phyloP scores from a whole-genome alignment of 192 early-diverging fungal species.

The Chytriomyces confervae region DNA sequence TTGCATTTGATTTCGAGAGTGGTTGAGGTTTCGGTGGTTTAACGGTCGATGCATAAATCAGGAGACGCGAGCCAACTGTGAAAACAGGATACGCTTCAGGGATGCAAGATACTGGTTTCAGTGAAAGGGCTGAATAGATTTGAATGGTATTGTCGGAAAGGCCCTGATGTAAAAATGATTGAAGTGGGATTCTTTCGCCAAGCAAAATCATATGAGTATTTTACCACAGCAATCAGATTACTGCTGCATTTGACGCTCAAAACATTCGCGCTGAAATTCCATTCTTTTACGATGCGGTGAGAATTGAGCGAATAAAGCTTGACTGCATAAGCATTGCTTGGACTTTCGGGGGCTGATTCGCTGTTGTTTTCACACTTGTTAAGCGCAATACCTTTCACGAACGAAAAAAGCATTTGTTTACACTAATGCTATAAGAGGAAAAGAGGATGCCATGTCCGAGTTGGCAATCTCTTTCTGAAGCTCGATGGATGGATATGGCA shows the following conservation, averaged over 20 bases:
- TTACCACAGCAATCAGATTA: constrained; percentile 70
- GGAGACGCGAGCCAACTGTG: constrained; percentile 66
- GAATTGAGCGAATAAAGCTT: constrained; percentile 66
- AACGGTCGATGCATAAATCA: constrained; percentile 73
- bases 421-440: constrained; percentile 20
- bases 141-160: constrained; percentile 40
- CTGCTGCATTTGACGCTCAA: constrained; percentile 61
- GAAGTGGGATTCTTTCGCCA: background rate
- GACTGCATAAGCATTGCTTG: constrained; percentile 23
- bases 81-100: constrained; percentile 66
- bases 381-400: background rate
- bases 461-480: constrained; percentile 4
- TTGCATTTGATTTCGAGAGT: constrained; percentile 20
- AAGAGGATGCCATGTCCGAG: background rate
- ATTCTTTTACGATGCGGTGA: constrained; percentile 55
- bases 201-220: constrained; percentile 3
- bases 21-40: constrained; percentile 35
- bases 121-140: constrained; percentile 57
- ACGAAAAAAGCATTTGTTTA: background rate
- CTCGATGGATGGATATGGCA: background rate
- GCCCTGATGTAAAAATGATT: constrained; percentile 7
- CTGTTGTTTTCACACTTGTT: constrained; percentile 5
- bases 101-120: constrained; percentile 48
- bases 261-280: constrained; percentile 52
- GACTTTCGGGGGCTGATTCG: background rate